A percentile compares a stretch with the other conserved stretches of the same genome.
Evolutionary conservation across 345 rosid species (phyloP).

Genomic region (Brassica nigra): DNA sequence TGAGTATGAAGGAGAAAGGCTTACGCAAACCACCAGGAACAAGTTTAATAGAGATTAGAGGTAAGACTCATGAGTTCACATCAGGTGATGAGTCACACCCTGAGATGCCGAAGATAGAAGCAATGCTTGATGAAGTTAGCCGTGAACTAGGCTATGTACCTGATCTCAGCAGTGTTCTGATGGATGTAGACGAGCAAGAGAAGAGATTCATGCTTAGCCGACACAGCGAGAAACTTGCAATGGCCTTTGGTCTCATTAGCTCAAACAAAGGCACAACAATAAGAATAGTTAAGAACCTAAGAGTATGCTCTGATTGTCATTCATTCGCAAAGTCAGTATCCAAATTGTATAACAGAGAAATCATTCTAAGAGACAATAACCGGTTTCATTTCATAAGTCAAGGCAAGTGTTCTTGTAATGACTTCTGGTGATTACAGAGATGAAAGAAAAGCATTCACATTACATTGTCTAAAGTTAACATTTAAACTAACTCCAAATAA

Average conservation of each 20-base stretch:
- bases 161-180: slow-evolving; percentile 52
- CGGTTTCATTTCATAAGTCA: slow-evolving; percentile 58
- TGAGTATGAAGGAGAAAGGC: slow-evolving; percentile 59
- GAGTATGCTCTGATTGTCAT: slow-evolving; percentile 66
- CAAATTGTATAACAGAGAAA: slow-evolving; percentile 48
- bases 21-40: slow-evolving; percentile 57
- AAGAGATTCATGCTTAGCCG: slow-evolving; percentile 53
- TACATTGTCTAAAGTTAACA: slow-evolving; percentile 9
- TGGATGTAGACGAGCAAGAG: slow-evolving; percentile 62
- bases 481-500: not conserved
- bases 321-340: slow-evolving; percentile 56
- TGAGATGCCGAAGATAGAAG: slow-evolving; percentile 47
- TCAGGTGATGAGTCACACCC: slow-evolving; percentile 60
- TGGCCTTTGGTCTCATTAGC: slow-evolving; percentile 57
- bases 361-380: slow-evolving; percentile 55
- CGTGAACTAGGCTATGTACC: slow-evolving; percentile 53
- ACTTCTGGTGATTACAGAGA: slow-evolving; percentile 47
- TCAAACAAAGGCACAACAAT: slow-evolving; percentile 48
- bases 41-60: slow-evolving; percentile 49
- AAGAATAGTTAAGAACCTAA: slow-evolving; percentile 58
- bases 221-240: slow-evolving; percentile 67
- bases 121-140: slow-evolving; percentile 54
- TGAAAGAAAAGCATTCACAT: slow-evolving; percentile 16
- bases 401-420: slow-evolving; percentile 60
- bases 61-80: slow-evolving; percentile 55